Conservation (phyloP, 352 stramenopile species). For the Thraustochytrium sp. region DNA sequence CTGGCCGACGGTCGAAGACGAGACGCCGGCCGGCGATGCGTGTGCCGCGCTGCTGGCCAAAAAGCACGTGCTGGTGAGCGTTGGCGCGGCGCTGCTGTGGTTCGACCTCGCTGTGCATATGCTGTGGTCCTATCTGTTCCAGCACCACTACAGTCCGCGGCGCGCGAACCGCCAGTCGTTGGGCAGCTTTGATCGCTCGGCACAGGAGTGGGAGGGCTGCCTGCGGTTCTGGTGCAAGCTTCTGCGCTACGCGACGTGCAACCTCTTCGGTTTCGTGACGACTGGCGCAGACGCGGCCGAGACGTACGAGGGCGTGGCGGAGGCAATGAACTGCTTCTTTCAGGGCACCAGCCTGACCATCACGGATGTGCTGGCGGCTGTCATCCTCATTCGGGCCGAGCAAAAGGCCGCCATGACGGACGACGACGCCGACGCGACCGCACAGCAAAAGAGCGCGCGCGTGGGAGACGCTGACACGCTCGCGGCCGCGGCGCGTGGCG, state of each 20-base stretch:
- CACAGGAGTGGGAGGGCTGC: conserved; percentile 8
- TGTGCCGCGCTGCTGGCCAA: background rate
- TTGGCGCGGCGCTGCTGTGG: background rate
- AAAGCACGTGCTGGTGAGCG: background rate
- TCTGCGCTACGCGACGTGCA: background rate
- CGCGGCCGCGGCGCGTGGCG: no score
- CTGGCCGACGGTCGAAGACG: background rate
- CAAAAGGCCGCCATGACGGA: background rate
- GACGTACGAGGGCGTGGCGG: conserved; percentile 6
- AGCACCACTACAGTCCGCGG: background rate
- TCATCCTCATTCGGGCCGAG: background rate
- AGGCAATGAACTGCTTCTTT: background rate
- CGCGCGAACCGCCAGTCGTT: background rate
- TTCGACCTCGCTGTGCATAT: background rate
- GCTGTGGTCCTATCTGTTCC: background rate
- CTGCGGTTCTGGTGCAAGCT: conserved; percentile 8
- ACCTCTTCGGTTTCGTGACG: conserved; percentile 19
- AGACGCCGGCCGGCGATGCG: no score
- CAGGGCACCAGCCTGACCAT: background rate
- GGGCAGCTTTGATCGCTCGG: background rate
- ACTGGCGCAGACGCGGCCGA: background rate
- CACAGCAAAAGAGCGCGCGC: background rate
- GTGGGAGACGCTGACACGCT: background rate
- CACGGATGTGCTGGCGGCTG: background rate
- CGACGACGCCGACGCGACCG: background rate